Conservation (phyloP, 805 yeast species). For the Starmerella stigmatis region DNA sequence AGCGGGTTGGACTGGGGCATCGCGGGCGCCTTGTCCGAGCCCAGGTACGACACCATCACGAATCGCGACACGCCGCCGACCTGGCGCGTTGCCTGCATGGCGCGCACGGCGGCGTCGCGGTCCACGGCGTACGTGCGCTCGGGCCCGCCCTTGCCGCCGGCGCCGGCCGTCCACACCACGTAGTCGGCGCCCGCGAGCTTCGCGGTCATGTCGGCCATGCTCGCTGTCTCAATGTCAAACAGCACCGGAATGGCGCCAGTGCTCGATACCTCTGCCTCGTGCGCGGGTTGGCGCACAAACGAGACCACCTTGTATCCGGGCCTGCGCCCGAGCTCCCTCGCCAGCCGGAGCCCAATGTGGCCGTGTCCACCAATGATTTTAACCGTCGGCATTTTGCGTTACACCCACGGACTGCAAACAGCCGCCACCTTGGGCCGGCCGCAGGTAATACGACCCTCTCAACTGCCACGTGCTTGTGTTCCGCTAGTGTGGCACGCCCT, state of each 20-base stretch:
- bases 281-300: conserved; percentile 39
- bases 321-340: conserved; percentile 30
- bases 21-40: conserved; percentile 40
- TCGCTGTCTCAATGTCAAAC: conserved; percentile 32
- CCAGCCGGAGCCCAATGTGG: conserved; percentile 42
- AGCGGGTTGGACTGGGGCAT: conserved; percentile 36
- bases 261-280: conserved; percentile 33
- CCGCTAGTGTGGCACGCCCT: no score
- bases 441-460: no score
- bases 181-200: conserved; percentile 42
- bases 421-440: neutral
- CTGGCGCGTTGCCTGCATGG: conserved; percentile 43
- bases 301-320: conserved; percentile 32
- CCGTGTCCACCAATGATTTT: conserved; percentile 56
- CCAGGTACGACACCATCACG: conserved; percentile 46
- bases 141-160: conserved; percentile 43
- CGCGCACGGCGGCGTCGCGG: conserved; percentile 50
- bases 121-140: conserved; percentile 43
- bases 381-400: conserved; percentile 22
- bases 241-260: conserved; percentile 34
- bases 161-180: conserved; percentile 53
- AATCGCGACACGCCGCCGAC: conserved; percentile 38
- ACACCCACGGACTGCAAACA: neutral
- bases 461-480: no score
- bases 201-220: conserved; percentile 32